These are phyloP conservation scores for Echinosophora koreensis DNA, from an alignment of 306 rosid genomes.

Conservation along the genomic window DNA sequence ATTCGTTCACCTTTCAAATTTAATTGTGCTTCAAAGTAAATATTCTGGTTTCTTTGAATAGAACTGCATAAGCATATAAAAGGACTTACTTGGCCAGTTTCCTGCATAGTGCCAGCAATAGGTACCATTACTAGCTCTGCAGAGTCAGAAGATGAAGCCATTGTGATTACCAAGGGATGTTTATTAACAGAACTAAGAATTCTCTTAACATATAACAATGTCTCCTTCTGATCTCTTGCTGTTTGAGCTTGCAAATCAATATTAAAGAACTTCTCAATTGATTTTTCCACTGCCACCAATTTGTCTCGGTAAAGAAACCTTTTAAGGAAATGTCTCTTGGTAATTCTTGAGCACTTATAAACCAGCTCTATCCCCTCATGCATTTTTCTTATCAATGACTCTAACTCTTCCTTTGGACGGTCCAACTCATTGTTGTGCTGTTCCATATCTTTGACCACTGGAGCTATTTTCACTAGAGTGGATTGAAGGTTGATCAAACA, in stretches of 20 bases:
- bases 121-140: too few species aligned
- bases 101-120: too few species aligned
- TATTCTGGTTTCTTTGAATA: too few species aligned
- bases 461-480: not conserved
- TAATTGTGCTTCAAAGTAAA: too few species aligned
- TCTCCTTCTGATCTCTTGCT: constrained; percentile 28
- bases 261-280: not conserved
- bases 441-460: not conserved
- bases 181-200: not conserved
- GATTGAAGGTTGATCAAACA: not conserved
- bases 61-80: too few species aligned
- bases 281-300: not conserved
- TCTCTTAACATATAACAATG: not conserved
- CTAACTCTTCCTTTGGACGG: not conserved
- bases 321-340: not conserved
- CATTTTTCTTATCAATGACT: not conserved
- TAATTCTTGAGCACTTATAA: not conserved
- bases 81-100: too few species aligned
- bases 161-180: not conserved
- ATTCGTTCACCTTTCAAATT: too few species aligned
- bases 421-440: not conserved
- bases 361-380: not conserved
- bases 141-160: not conserved
- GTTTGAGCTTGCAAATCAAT: constrained; percentile 3
- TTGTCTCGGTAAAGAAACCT: not conserved